Base-by-base conservation (phyloP, 805 yeast genomes). In the Scheffersomyces coipomensis region DNA sequence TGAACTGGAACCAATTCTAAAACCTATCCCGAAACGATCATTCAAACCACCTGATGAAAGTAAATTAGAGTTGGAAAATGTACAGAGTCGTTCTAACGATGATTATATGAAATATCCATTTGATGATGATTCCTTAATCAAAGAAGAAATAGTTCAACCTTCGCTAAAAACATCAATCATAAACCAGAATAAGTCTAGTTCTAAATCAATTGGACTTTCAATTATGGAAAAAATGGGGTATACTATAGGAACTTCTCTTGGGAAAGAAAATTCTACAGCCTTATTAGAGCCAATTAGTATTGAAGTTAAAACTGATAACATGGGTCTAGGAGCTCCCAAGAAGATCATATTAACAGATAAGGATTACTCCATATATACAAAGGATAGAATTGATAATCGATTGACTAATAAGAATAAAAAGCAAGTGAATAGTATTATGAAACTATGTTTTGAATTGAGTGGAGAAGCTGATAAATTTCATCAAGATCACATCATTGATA, bases 151-250 rank as follows among this genome's bases (percentile, higher is more conserved):
- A 5, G 10, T 2, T 5, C 31, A 21, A 21, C 19, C 35, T 8
- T 18, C 21, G 10, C 6, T 13, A 24, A 25, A 36, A 17, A 3
- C 23, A 38, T 9, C 27, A 16, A n/a, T 47, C 51, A 10, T 33
- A 43, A 19, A 40, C 47, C 27, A 35, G 3, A 29, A 29, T 11
- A 16, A 34, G 17, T 16, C 11, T 19, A 12, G 31, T 4, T 18
- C 21, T 27, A 58, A 62, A 34, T 72, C 77, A 0, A 61, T 67
- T 35, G 82, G 79, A 0, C 58, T 76, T 18, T 47, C 65, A 5
- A 77, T 79, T 44, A 78, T 80, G 85, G 62, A 66, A 46, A 73
- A 66, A 46, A 79, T 80, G 85, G 85, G 85, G 1, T 80, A 67
- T 49, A 66, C 61, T 38, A 51, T 68, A 3, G 83, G 82, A 15